These are phyloP conservation scores for Penicillium mononematosum DNA, from an alignment of 495 filamentous ascomycete species.

Conservation along the genomic window DNA sequence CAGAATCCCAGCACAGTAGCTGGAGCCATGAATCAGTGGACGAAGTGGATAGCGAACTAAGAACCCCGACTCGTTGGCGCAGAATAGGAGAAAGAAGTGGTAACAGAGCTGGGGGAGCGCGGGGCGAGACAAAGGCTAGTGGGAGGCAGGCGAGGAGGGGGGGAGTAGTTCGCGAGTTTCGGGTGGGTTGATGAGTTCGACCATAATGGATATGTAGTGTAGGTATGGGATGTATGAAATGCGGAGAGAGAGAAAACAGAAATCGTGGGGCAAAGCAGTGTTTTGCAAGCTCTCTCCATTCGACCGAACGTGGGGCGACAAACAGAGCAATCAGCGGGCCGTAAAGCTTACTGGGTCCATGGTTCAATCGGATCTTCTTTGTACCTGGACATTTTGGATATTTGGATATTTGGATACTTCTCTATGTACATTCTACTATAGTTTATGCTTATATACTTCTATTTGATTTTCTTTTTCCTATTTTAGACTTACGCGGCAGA, in stretches of 20 bases:
- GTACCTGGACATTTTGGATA: neutral
- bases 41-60: constrained; percentile 55
- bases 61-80: constrained; percentile 78
- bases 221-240: constrained; percentile 7
- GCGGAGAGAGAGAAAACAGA: constrained; percentile 7
- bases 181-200: constrained; percentile 61
- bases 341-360: constrained; percentile 10
- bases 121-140: constrained; percentile 72
- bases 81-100: constrained; percentile 88
- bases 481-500: neutral
- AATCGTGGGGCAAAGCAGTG: neutral
- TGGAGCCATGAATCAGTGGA: constrained; percentile 79
- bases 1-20: constrained; percentile 79
- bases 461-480: neutral
- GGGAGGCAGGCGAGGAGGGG: constrained; percentile 85
- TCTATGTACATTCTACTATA: neutral
- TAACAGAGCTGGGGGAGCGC: constrained; percentile 73
- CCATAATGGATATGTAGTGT: constrained; percentile 32
- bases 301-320: constrained; percentile 32
- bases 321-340: constrained; percentile 19
- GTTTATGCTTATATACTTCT: neutral
- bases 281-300: constrained; percentile 24
- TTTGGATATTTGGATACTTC: neutral
- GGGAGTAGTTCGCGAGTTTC: constrained; percentile 63
- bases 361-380: constrained; percentile 2